These are phyloP conservation scores for Galerina sulciceps DNA, from an alignment of 768 basidiomycete species.

Conservation along the genomic window DNA sequence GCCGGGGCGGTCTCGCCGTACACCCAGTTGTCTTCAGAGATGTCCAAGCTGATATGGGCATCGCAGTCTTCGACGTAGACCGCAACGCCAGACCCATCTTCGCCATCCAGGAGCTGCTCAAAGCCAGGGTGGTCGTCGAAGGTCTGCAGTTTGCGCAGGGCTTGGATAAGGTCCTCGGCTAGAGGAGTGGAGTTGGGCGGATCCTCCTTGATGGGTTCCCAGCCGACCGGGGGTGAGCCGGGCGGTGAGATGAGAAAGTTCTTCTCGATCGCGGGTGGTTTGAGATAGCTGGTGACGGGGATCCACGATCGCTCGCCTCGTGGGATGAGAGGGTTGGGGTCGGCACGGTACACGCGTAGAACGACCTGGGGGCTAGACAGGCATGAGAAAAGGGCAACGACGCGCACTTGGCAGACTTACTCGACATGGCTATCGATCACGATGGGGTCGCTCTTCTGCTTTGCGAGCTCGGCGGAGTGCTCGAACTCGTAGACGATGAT, in stretches of 20 bases:
- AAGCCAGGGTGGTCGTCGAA: constrained; percentile 42
- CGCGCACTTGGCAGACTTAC: constrained; percentile 40
- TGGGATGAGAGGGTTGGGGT: constrained; percentile 64
- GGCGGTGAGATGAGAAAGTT: constrained; percentile 99
- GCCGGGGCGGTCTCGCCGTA: constrained; percentile 63
- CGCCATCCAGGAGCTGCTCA: constrained; percentile 70
- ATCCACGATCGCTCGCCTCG: constrained; percentile 31
- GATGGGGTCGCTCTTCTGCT: constrained; percentile 66
- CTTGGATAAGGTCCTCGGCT: constrained; percentile 85
- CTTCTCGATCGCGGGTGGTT: constrained; percentile 81
- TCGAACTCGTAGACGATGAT: constrained; percentile 77
- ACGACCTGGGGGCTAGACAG: constrained; percentile 48
- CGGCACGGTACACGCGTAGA: constrained; percentile 75
- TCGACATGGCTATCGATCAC: constrained; percentile 53
- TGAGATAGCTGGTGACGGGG: constrained; percentile 61
- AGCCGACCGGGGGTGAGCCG: constrained; percentile 95
- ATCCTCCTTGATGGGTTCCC: constrained; percentile 91
- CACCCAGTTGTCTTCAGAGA: constrained; percentile 62
- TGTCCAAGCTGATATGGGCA: constrained; percentile 38
- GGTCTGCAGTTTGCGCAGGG: constrained; percentile 72
- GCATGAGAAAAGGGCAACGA: constrained; percentile 7
- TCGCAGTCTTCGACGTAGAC: constrained; percentile 82
- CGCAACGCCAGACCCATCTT: constrained; percentile 72
- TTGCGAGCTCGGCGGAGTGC: constrained; percentile 69
- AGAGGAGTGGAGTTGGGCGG: constrained; percentile 85